Conservation (phyloP, 345 rosid genomes). For the Brassica carinata region DNA sequence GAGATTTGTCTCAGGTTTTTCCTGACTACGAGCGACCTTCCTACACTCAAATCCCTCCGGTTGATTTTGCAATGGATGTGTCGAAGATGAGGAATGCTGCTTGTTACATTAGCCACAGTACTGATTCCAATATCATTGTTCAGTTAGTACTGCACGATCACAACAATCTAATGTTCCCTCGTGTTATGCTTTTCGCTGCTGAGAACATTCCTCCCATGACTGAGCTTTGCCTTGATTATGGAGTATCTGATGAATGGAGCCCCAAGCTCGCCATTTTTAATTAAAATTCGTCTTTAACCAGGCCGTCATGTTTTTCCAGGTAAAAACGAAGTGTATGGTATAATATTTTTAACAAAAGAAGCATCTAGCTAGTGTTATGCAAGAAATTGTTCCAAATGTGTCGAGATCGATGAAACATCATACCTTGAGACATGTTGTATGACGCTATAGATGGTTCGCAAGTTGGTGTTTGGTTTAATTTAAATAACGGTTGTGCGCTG, state of each 20-base stretch:
- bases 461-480: background rate
- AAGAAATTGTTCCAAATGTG: background rate
- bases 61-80: constrained; percentile 95
- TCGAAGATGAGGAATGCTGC: constrained; percentile 94
- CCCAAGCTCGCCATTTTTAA: constrained; percentile 82
- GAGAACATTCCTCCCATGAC: constrained; percentile 89
- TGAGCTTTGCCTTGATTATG: constrained; percentile 94
- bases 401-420: constrained; percentile 18
- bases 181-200: constrained; percentile 77
- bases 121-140: constrained; percentile 79
- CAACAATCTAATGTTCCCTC: constrained; percentile 42
- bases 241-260: constrained; percentile 74
- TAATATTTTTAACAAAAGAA: background rate
- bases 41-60: constrained; percentile 70
- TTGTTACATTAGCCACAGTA: constrained; percentile 87
- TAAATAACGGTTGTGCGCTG: no score
- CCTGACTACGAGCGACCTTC: constrained; percentile 55
- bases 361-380: background rate
- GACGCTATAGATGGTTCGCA: background rate
- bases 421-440: background rate
- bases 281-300: constrained; percentile 31
- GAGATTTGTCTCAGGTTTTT: constrained; percentile 74
- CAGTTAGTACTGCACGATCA: constrained; percentile 85
- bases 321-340: constrained; percentile 9
- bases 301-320: constrained; percentile 20